These are phyloP conservation scores for Wallacemonas sp. DNA, from an alignment of 208 protist species.

Conservation along the genomic window DNA sequence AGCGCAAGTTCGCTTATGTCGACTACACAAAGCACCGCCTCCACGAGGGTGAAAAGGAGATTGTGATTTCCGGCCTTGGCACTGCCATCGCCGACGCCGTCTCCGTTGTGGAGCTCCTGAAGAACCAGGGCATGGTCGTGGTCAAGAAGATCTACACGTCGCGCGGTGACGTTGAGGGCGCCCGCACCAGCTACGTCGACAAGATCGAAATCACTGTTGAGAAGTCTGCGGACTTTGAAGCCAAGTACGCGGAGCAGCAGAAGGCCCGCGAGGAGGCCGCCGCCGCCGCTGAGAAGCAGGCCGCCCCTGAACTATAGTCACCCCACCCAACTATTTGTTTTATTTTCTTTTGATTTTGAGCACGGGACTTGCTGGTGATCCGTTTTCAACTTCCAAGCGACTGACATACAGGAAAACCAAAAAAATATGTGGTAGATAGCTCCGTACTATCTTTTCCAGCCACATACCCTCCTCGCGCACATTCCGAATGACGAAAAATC, in stretches of 20 bases:
- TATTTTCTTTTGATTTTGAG: conserved; percentile 11
- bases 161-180: conserved; percentile 65
- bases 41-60: conserved; percentile 61
- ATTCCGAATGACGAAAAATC: too few species aligned
- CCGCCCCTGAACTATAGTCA: conserved; percentile 17
- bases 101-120: conserved; percentile 85
- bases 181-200: conserved; percentile 62
- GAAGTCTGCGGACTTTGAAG: conserved; percentile 82
- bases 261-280: conserved; percentile 47
- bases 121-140: conserved; percentile 79
- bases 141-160: conserved; percentile 86
- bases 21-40: conserved; percentile 87
- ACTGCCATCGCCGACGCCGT: conserved; percentile 85
- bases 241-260: conserved; percentile 81
- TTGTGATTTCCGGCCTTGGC: conserved; percentile 81
- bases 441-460: too few species aligned
- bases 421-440: background rate
- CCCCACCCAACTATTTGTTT: conserved; percentile 3
- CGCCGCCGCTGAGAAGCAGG: conserved; percentile 23
- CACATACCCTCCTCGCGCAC: too few species aligned
- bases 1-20: conserved; percentile 82
- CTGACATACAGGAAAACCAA: background rate
- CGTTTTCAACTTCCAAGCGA: background rate
- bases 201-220: conserved; percentile 80
- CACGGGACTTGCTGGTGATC: background rate